Conservation (phyloP, 768 basidiomycete genomes). For the Inosperma sp. region DNA sequence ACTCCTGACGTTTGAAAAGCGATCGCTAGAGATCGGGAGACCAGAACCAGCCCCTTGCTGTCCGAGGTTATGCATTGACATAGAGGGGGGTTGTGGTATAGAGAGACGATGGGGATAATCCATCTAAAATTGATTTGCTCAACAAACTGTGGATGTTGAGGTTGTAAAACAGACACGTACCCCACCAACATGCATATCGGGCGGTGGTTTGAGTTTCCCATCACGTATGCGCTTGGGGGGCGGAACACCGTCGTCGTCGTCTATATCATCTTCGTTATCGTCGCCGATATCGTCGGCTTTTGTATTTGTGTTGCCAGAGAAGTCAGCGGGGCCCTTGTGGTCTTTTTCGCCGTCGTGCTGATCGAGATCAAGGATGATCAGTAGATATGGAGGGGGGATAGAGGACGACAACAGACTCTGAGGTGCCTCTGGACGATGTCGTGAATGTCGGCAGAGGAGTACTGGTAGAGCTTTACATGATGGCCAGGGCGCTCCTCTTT, state of each 20-base stretch:
- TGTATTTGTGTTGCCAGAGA: conserved; percentile 33
- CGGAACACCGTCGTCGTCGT: conserved; percentile 35
- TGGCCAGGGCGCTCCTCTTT: conserved; percentile 75
- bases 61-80: conserved; percentile 24
- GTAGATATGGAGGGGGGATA: conserved; percentile 13
- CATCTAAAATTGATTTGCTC: conserved; percentile 12
- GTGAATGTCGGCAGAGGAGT: conserved; percentile 67
- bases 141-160: conserved; percentile 1
- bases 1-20: conserved; percentile 16
- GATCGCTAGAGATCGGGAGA: conserved; percentile 31
- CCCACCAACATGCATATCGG: conserved; percentile 19
- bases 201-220: conserved; percentile 29
- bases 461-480: conserved; percentile 78
- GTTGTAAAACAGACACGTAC: conserved; percentile 15
- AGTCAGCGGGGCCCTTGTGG: conserved; percentile 42
- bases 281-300: conserved; percentile 35
- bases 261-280: conserved; percentile 39
- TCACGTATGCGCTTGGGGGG: conserved; percentile 29
- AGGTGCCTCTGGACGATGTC: conserved; percentile 68
- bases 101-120: conserved; percentile 26
- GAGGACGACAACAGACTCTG: conserved; percentile 27
- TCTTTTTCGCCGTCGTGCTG: conserved; percentile 52
- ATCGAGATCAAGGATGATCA: conserved; percentile 14
- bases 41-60: conserved; percentile 20
- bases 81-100: conserved; percentile 24